Conservation (phyloP, 371 early-diverging fungal species). For the Mucor indicus region DNA sequence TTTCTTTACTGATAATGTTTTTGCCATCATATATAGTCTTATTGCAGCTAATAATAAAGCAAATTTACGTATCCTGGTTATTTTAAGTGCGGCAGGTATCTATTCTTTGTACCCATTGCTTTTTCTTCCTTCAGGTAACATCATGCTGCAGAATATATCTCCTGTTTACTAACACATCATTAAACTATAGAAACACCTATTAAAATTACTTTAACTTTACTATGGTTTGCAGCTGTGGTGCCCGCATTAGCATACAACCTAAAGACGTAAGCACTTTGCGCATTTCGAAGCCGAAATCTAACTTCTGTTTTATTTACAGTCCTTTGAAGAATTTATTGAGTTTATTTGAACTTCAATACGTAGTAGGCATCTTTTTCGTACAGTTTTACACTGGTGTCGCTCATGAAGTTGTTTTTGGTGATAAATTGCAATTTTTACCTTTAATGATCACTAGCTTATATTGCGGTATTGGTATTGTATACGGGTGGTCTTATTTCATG, state of each 20-base stretch:
- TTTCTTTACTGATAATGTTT: too few species aligned
- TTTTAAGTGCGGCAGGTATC: constrained; percentile 72
- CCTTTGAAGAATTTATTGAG: constrained; percentile 26
- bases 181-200: constrained; percentile 57
- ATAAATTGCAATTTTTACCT: constrained; percentile 72
- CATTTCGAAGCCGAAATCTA: not conserved
- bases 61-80: constrained; percentile 55
- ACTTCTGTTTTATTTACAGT: constrained; percentile 9
- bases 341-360: constrained; percentile 58
- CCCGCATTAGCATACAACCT: constrained; percentile 46
- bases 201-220: constrained; percentile 49
- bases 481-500: constrained; percentile 65
- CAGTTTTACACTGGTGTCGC: constrained; percentile 57
- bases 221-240: constrained; percentile 58
- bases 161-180: not conserved
- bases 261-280: constrained; percentile 26
- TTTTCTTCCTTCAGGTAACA: constrained; percentile 68
- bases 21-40: constrained; percentile 38
- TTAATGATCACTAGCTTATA: constrained; percentile 82
- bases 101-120: constrained; percentile 86
- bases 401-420: constrained; percentile 55
- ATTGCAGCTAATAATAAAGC: constrained; percentile 45
- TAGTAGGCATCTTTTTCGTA: constrained; percentile 63
- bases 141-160: not conserved
- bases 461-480: constrained; percentile 74